Evolutionary conservation across 768 basidiomycete species (phyloP).

Genomic region (Termitomyces sp.): DNA sequence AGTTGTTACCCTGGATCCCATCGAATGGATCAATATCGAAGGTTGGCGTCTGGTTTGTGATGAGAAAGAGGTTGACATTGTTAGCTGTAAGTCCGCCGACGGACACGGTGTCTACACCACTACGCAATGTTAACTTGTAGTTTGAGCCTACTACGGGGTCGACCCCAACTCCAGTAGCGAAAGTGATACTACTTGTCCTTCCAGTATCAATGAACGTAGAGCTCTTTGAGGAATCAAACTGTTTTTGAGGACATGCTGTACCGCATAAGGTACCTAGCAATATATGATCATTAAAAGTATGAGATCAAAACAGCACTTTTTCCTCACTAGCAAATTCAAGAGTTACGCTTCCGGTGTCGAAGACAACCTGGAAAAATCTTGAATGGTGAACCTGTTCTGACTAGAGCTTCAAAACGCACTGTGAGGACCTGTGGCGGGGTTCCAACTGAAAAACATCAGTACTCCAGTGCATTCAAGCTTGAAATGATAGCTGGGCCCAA

Average conservation of each 20-base stretch:
- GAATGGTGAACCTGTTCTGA: neutral
- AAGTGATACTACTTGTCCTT: slow-evolving; percentile 37
- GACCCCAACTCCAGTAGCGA: slow-evolving; percentile 49
- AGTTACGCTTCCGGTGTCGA: slow-evolving; percentile 49
- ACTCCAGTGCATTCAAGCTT: neutral
- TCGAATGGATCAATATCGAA: slow-evolving; percentile 52
- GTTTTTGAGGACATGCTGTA: slow-evolving; percentile 33
- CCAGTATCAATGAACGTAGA: slow-evolving; percentile 45
- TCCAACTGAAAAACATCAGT: slow-evolving; percentile 28
- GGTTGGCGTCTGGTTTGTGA: slow-evolving; percentile 45
- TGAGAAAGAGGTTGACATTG: slow-evolving; percentile 38
- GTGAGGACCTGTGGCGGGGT: slow-evolving; percentile 45
- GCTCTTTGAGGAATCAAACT: slow-evolving; percentile 43
- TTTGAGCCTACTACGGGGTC: slow-evolving; percentile 45
- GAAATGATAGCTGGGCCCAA: slow-evolving; percentile 9
- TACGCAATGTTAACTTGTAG: slow-evolving; percentile 40
- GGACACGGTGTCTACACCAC: slow-evolving; percentile 41
- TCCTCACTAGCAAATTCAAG: slow-evolving; percentile 43
- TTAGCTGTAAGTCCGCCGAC: slow-evolving; percentile 38
- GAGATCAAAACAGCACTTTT: neutral
- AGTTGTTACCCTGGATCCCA: slow-evolving; percentile 40
- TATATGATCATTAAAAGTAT: neutral
- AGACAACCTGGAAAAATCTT: slow-evolving; percentile 35
- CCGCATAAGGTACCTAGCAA: slow-evolving; percentile 40
- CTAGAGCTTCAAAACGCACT: slow-evolving; percentile 17